Evolutionary conservation across 495 filamentous ascomycete genomes (phyloP).

Genomic region (Xylaria scruposa): DNA sequence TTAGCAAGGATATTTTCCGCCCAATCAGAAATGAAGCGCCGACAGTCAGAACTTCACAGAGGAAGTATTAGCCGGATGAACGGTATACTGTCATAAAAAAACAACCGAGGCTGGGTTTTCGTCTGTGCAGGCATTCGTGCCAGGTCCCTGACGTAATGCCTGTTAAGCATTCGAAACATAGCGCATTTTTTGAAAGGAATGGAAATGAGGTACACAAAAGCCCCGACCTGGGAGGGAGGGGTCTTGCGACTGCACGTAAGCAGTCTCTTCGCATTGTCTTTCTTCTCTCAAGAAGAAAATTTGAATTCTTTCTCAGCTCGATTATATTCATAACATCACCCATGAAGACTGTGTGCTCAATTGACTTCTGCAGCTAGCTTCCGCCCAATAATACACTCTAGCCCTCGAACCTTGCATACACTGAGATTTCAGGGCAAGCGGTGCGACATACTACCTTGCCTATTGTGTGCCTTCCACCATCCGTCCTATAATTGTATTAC

Average conservation of each 20-base stretch:
- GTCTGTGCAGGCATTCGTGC: neutral
- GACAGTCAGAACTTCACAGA: neutral
- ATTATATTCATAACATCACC: neutral
- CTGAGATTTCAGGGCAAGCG: neutral
- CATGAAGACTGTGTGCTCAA: too few species aligned
- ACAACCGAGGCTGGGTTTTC: neutral
- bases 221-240: neutral
- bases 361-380: too few species aligned
- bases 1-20: neutral
- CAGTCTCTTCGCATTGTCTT: neutral
- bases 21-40: neutral
- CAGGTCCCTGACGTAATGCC: neutral
- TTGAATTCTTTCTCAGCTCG: neutral
- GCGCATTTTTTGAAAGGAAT: neutral
- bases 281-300: neutral
- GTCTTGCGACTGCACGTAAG: neutral
- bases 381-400: neutral
- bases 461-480: neutral
- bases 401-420: neutral
- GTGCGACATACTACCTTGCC: neutral
- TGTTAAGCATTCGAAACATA: neutral
- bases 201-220: neutral
- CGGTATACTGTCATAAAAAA: neutral
- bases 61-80: neutral
- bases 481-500: too few species aligned